phyloP scores from a whole-genome alignment of 306 rosid genomes.

The Dalbergia cochinchinensis region DNA sequence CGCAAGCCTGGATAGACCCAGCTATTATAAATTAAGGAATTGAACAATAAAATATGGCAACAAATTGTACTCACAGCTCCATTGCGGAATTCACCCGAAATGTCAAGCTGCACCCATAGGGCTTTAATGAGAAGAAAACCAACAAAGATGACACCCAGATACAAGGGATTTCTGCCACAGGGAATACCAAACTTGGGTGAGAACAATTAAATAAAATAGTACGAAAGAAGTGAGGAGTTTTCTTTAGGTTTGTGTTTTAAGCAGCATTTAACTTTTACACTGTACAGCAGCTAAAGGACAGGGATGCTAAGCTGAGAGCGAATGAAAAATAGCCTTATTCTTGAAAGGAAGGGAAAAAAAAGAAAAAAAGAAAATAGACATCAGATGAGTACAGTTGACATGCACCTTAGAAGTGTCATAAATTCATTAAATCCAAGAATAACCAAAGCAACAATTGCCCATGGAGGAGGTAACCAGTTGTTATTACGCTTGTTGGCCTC shows the following conservation, averaged over 20 bases:
- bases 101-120: slow-evolving; percentile 90
- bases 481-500: slow-evolving; percentile 93
- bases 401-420: slow-evolving; percentile 90
- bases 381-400: slow-evolving; percentile 20
- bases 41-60: slow-evolving; percentile 24
- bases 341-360: slow-evolving; percentile 6
- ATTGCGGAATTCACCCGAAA: slow-evolving; percentile 76
- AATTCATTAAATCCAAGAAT: slow-evolving; percentile 94
- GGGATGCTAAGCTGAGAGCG: slow-evolving; percentile 19
- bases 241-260: neutral
- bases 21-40: slow-evolving; percentile 17
- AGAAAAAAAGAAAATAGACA: slow-evolving; percentile 37
- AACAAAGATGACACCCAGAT: slow-evolving; percentile 76
- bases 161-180: slow-evolving; percentile 90
- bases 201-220: slow-evolving; percentile 17
- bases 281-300: slow-evolving; percentile 10
- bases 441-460: slow-evolving; percentile 90
- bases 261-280: slow-evolving; percentile 10
- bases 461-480: slow-evolving; percentile 99
- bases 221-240: slow-evolving; percentile 9
- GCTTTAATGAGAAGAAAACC: slow-evolving; percentile 79
- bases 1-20: slow-evolving; percentile 27
- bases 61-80: slow-evolving; percentile 75
- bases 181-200: slow-evolving; percentile 41
- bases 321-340: slow-evolving; percentile 30